These are phyloP conservation scores for Paratinospora sagittata DNA, from an alignment of 164 flowering plant species.

Conservation along the genomic window DNA sequence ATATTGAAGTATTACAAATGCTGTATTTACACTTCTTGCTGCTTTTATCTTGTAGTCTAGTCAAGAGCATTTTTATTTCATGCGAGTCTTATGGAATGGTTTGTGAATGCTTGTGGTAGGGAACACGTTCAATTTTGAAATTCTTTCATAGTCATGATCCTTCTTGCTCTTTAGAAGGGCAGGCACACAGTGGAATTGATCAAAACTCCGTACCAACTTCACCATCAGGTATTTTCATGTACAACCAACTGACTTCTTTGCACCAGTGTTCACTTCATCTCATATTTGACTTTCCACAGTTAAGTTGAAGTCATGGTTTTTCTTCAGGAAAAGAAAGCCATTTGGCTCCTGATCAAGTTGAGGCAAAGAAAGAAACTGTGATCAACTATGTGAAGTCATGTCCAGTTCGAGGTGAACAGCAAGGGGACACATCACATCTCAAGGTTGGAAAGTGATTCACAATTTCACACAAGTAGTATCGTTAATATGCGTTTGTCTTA, in stretches of 20 bases:
- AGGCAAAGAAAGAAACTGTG: conserved; percentile 15
- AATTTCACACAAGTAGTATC: background rate
- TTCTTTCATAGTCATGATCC: conserved; percentile 44
- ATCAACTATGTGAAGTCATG: conserved; percentile 3
- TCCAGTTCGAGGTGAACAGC: conserved; percentile 5
- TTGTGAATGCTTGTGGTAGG: conserved; percentile 31
- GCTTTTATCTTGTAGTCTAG: background rate
- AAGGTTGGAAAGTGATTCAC: conserved; percentile 17
- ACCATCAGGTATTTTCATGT: conserved; percentile 35
- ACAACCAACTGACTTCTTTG: background rate
- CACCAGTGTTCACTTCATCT: conserved; percentile 1
- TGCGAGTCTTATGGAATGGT: background rate
- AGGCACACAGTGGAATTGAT: conserved; percentile 11
- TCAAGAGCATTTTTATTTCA: background rate
- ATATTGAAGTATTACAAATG: background rate
- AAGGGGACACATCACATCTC: conserved; percentile 14
- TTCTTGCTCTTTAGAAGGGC: conserved; percentile 28
- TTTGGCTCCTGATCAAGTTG: conserved; percentile 16
- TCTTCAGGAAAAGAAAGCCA: conserved; percentile 26
- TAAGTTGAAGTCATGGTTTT: background rate
- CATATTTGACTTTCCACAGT: background rate
- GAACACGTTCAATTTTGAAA: conserved; percentile 51
- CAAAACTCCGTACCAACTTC: conserved; percentile 22
- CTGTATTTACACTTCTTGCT: background rate
- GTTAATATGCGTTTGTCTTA: background rate